Conservation (phyloP, 495 filamentous ascomycete genomes). For the Mycothermus thermophilus region DNA sequence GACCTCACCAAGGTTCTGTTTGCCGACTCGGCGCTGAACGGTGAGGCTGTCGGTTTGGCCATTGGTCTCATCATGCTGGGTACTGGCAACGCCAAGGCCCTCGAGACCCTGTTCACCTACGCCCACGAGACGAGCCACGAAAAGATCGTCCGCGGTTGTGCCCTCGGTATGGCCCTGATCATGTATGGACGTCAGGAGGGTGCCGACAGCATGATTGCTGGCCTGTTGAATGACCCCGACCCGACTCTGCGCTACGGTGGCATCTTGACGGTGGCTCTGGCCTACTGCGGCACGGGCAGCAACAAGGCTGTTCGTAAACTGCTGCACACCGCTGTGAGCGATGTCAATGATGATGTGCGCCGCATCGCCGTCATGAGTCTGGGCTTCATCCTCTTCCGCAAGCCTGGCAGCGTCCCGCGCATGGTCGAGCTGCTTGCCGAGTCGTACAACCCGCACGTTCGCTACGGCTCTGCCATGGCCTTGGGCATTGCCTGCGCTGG, state of each 20-base stretch:
- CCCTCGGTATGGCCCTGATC: constrained; percentile 93
- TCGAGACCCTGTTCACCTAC: constrained; percentile 94
- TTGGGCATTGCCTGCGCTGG: constrained; percentile 96
- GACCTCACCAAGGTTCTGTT: constrained; percentile 78
- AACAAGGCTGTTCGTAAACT: constrained; percentile 97
- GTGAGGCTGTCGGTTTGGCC: constrained; percentile 86
- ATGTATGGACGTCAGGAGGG: constrained; percentile 95
- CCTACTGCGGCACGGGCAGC: constrained; percentile 92
- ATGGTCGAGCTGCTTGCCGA: constrained; percentile 99
- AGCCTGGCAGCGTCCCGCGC: constrained; percentile 89
- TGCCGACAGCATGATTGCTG: constrained; percentile 87
- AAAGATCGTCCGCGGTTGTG: constrained; percentile 93
- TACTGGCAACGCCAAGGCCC: constrained; percentile 75
- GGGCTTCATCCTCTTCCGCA: constrained; percentile 97
- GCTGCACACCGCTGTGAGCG: constrained; percentile 94
- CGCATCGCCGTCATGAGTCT: constrained; percentile 95
- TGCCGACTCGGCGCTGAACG: constrained; percentile 86
- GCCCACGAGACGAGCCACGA: constrained; percentile 97
- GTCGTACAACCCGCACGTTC: constrained; percentile 97
- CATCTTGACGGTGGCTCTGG: constrained; percentile 96
- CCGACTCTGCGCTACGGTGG: constrained; percentile 90
- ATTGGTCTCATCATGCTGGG: constrained; percentile 98
- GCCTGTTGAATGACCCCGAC: constrained; percentile 85
- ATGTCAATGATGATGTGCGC: constrained; percentile 96
- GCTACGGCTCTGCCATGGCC: constrained; percentile 96